A percentile compares a stretch with the other conserved stretches of the same genome.
phyloP scores from a whole-genome alignment of 2,329 filamentous ascomycete genomes.

The Paradendryphiella salina region DNA sequence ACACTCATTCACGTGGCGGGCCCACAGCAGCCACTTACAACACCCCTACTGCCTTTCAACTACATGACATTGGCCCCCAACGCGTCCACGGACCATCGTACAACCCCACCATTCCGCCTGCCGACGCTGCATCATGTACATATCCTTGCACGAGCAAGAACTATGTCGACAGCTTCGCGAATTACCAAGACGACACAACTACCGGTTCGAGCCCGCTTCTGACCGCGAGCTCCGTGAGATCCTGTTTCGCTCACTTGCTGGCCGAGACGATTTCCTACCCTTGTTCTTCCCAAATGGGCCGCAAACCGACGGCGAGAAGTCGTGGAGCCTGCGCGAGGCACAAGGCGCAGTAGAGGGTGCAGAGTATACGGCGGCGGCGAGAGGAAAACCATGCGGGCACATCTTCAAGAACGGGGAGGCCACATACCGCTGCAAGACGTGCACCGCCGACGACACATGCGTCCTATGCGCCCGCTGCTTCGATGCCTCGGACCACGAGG shows the following conservation, averaged over 20 bases:
- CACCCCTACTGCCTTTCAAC: not conserved
- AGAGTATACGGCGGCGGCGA: constrained; percentile 89
- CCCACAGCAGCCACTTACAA: constrained; percentile 15
- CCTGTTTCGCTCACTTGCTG: constrained; percentile 86
- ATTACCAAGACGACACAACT: constrained; percentile 72
- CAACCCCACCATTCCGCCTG: constrained; percentile 20
- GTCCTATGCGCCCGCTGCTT: constrained; percentile 94
- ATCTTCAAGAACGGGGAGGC: constrained; percentile 95
- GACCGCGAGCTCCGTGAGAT: constrained; percentile 71
- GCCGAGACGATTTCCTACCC: constrained; percentile 71
- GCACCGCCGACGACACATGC: constrained; percentile 91
- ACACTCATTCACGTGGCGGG: constrained; percentile 21
- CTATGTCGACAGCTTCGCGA: constrained; percentile 81
- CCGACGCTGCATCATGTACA: constrained; percentile 46
- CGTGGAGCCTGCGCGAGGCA: constrained; percentile 79
- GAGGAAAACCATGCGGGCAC: constrained; percentile 93
- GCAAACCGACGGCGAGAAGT: constrained; percentile 57
- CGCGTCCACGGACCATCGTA: constrained; percentile 1
- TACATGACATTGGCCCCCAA: not conserved
- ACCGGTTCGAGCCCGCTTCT: constrained; percentile 75
- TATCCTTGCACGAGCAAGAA: constrained; percentile 68
- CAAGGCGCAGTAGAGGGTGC: constrained; percentile 93
- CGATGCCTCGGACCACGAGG: constrained; percentile 90
- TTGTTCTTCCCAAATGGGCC: constrained; percentile 81
- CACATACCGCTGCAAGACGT: constrained; percentile 92